A percentile compares a stretch with the other conserved stretches of the same genome.
Conservation (phyloP, 2,329 filamentous ascomycete genomes). For the Esteya vermicola region DNA sequence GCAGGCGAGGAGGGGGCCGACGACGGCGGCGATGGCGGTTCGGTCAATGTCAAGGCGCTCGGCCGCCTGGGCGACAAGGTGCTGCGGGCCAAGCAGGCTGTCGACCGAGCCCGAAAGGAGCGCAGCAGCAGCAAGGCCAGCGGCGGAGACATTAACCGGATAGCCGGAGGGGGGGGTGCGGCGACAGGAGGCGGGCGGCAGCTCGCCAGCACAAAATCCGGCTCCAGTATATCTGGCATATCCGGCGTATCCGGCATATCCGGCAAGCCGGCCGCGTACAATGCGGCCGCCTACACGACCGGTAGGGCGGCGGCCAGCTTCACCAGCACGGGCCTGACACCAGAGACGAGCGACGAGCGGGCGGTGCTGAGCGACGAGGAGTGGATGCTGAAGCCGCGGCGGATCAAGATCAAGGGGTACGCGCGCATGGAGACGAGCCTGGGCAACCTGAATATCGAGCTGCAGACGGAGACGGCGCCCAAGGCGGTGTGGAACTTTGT, state of each 20-base stretch:
- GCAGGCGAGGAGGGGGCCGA: conserved; percentile 53
- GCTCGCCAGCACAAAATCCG: no score
- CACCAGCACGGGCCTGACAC: conserved; percentile 86
- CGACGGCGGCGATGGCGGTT: conserved; percentile 45
- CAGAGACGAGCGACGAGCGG: conserved; percentile 75
- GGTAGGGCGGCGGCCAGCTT: conserved; percentile 86
- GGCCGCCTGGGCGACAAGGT: conserved; percentile 73
- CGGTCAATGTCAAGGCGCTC: conserved; percentile 66
- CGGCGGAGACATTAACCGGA: conserved; percentile 25
- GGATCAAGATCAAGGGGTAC: conserved; percentile 83
- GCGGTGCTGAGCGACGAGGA: conserved; percentile 86
- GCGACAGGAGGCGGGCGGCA: conserved; percentile 22
- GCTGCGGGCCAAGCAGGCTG: conserved; percentile 77
- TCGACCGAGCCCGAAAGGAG: conserved; percentile 60
- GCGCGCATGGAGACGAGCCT: conserved; percentile 77
- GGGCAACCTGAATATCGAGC: conserved; percentile 74
- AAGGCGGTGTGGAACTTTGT: conserved; percentile 97
- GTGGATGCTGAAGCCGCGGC: conserved; percentile 84
- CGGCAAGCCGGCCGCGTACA: conserved; percentile 42
- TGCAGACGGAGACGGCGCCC: conserved; percentile 82
- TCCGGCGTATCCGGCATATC: background rate
- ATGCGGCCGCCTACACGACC: conserved; percentile 81
- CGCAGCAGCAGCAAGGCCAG: background rate
- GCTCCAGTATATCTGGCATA: no score
- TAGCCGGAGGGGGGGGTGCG: conserved; percentile 9